These are phyloP conservation scores for Sophora flavescens DNA, from an alignment of 306 rosid species.

Conservation along the genomic window DNA sequence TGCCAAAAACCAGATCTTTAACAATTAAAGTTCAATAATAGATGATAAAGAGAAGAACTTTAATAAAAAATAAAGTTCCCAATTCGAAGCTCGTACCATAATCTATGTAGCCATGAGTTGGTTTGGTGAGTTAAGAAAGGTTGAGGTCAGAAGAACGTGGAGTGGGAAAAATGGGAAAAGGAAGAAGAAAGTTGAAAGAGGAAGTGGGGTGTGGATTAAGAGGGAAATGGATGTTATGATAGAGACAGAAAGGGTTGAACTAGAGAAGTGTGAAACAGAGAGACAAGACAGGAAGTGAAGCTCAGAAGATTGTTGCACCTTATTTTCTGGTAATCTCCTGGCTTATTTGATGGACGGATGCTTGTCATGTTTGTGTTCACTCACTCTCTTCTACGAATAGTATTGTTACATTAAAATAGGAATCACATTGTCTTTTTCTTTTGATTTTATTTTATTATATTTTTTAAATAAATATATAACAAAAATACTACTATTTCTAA, in stretches of 20 bases:
- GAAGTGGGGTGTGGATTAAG: not conserved
- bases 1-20: slow-evolving; percentile 41
- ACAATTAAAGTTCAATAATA: slow-evolving; percentile 11
- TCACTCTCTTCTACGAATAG: not conserved
- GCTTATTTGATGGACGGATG: slow-evolving; percentile 45
- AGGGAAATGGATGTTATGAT: not conserved
- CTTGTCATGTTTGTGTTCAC: not conserved
- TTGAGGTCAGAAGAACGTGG: slow-evolving; percentile 31
- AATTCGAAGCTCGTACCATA: not conserved
- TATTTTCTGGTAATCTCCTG: slow-evolving; percentile 40
- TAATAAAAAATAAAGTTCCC: not conserved
- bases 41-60: slow-evolving; percentile 16
- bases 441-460: too few species aligned
- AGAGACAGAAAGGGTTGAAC: slow-evolving; percentile 7
- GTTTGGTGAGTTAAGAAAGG: not conserved
- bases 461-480: too few species aligned
- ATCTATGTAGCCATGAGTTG: slow-evolving; percentile 10
- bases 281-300: slow-evolving; percentile 42
- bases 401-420: too few species aligned
- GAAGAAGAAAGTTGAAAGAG: not conserved
- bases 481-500: too few species aligned
- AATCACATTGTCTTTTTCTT: too few species aligned
- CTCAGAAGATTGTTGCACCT: too few species aligned
- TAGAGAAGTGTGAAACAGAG: slow-evolving; percentile 18
- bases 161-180: not conserved